Evolutionary conservation across 225 moss, liverwort and hornwort species (phyloP), one percentile per base, ranked within the genome.

Genomic region (Rhytidiadelphus loreus): DNA sequence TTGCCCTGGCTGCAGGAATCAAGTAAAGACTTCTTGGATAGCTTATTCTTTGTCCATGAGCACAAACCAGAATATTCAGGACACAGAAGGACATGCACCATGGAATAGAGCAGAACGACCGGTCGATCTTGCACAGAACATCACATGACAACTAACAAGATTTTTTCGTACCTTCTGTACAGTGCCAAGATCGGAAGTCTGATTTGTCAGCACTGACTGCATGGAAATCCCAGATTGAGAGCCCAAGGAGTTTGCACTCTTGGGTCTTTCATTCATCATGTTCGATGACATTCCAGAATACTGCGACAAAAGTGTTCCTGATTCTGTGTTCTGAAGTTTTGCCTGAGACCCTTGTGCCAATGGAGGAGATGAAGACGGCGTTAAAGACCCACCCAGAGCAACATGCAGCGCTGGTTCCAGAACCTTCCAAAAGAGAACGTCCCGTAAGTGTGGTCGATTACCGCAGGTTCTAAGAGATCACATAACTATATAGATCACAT

Each of bases 381-480:
- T 78, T 28, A 88, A 63, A 50, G 92, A 84, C 77, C 85, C 89
- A 61, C 88, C 94, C 73, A 91, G 32, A 68, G 88, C 82, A 79
- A 78, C 82, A 81, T 92, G 89, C 50, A 93, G 87, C 37, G 87
- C 86, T 84, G 92, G 77, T 79, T 93, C 92, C 91, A 90, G 79
- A 58, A 86, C 92, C 93, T 93, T 92, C 65, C 81, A 90, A 89
- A 68, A 83, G 65, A 90, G 16, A 79, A 88, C 62, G 69, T 80
- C 87, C 56, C 35, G 69, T 92, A 43, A 92, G 86, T 80, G 71
- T 58, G 53, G 53, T 91, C 62, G 30, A 52, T 37, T n/a, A 78
- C 77, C 41, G 18, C 53, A 52, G 82, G 53, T 78, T 77, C 11
- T 65, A 60, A 70, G 41, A 88, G 30, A 77, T 77, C 30, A 53